Evolutionary conservation across 768 basidiomycete species (phyloP), one percentile per base, ranked within the genome.

Genomic region (Leccinum subgranulosum): DNA sequence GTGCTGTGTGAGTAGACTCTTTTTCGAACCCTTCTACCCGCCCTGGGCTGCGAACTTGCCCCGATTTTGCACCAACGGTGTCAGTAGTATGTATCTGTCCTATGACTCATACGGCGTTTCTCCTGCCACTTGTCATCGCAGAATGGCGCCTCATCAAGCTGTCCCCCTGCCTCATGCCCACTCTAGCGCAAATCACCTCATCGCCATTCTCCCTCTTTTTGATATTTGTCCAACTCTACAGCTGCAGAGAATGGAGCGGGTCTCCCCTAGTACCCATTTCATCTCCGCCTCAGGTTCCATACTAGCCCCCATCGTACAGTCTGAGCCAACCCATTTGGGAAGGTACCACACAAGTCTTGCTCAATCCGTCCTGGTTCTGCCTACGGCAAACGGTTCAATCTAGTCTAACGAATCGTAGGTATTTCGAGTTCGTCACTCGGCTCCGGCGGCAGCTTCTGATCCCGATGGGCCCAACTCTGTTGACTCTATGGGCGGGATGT

Each of bases 271-370:
- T 57, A 55, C 39, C 53, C 52, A 33, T 49, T 73, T 74, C 72
- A 73, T 73, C 62, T 73, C 72, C 68, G 68, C 70, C 64, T 28
- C 39, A 41, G 39, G 29, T 53, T 58, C 52, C 55, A 51, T 49
- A 46, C 21, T 23, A 25, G 11, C 2, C 25, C 4, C 23, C 45
- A 23, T 39, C 36, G 36, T 17, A 39, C 17, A 41, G 4, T 19
- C 41, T 19, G 4, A 43, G 41, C n/a, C 41, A n/a, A 43, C 64
- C 55, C 46, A 3, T 71, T 66, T 53, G 21, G 69, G 66, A 60
- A 67, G 53, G 55, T 17, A 34, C 52, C 41, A 50, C 54, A 31
- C 29, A 31, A 53, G 19, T 39, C 10, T 51, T 66, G 28, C 69
- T 64, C 15, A 51, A 63, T 69, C 31, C 41, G 59, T 58, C n/a